phyloP scores from a whole-genome alignment of 306 rosid species.

The Mimosa bimucronata region DNA sequence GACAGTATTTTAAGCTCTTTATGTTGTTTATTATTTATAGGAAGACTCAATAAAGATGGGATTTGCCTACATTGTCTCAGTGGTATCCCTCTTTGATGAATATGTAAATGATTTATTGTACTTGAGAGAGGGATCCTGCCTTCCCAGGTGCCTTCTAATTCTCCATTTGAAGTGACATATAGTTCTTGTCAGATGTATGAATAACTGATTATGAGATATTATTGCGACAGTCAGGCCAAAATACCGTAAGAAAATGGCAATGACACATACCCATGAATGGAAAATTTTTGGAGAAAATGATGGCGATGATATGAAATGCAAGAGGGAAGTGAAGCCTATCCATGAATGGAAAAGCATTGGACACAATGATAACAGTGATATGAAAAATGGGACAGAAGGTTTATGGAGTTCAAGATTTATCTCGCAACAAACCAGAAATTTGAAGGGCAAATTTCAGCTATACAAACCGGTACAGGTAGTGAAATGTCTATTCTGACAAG shows the following conservation, averaged over 20 bases:
- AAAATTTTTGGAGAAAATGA: slow-evolving; percentile 31
- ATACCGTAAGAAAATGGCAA: slow-evolving; percentile 48
- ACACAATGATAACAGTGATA: slow-evolving; percentile 25
- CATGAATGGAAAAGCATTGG: slow-evolving; percentile 32
- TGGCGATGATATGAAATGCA: slow-evolving; percentile 25
- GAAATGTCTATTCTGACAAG: neutral
- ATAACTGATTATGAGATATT: slow-evolving; percentile 36
- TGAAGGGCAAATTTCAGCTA: slow-evolving; percentile 63
- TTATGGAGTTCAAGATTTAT: slow-evolving; percentile 38
- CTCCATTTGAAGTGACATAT: neutral
- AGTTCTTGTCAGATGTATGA: slow-evolving; percentile 1
- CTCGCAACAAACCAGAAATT: slow-evolving; percentile 54
- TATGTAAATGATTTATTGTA: slow-evolving; percentile 80
- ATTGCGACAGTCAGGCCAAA: slow-evolving; percentile 82
- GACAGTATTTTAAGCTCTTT: slow-evolving; percentile 1
- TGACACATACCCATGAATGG: slow-evolving; percentile 28
- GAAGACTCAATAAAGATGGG: slow-evolving; percentile 72
- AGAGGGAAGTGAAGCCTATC: slow-evolving; percentile 1
- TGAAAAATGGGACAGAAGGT: slow-evolving; percentile 41
- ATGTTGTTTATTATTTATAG: slow-evolving; percentile 35
- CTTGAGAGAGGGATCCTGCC: slow-evolving; percentile 83
- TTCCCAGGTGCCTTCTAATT: slow-evolving; percentile 61
- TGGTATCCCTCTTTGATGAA: slow-evolving; percentile 81
- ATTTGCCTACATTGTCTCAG: slow-evolving; percentile 67
- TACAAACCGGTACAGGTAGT: slow-evolving; percentile 63